phyloP scores from a whole-genome alignment of 2,329 filamentous ascomycete species.

The Paracamarosporium sp. region DNA sequence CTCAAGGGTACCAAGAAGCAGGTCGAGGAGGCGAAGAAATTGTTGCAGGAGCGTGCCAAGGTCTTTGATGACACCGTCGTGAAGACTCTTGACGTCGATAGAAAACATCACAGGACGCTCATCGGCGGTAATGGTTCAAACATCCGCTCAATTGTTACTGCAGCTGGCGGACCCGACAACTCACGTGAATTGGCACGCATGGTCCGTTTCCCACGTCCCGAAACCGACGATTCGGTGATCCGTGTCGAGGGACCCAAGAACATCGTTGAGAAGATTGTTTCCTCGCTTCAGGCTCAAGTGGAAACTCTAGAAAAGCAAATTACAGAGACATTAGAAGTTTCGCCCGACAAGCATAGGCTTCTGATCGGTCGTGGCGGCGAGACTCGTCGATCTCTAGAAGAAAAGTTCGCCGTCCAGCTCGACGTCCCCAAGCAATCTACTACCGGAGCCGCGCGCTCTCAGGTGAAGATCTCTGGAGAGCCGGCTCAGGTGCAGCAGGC shows the following conservation, averaged over 20 bases:
- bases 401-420: constrained; percentile 82
- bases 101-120: constrained; percentile 87
- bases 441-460: constrained; percentile 76
- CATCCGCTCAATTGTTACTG: constrained; percentile 83
- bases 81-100: constrained; percentile 86
- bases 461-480: constrained; percentile 83
- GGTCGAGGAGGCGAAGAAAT: constrained; percentile 89
- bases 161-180: constrained; percentile 89
- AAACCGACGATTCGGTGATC: constrained; percentile 81
- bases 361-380: constrained; percentile 94
- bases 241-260: constrained; percentile 84
- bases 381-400: constrained; percentile 82
- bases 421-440: constrained; percentile 83
- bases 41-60: constrained; percentile 83
- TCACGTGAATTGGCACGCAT: constrained; percentile 83
- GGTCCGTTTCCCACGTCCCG: constrained; percentile 92
- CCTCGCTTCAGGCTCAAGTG: constrained; percentile 81
- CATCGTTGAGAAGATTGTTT: constrained; percentile 87
- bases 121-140: constrained; percentile 88
- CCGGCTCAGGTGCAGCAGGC: constrained; percentile 81
- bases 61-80: constrained; percentile 90
- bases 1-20: constrained; percentile 92
- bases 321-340: constrained; percentile 79
- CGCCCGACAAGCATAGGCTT: constrained; percentile 85
- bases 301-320: constrained; percentile 84